Base-by-base conservation (phyloP, 805 yeast species). In the Kurtzmaniella fragi region DNA sequence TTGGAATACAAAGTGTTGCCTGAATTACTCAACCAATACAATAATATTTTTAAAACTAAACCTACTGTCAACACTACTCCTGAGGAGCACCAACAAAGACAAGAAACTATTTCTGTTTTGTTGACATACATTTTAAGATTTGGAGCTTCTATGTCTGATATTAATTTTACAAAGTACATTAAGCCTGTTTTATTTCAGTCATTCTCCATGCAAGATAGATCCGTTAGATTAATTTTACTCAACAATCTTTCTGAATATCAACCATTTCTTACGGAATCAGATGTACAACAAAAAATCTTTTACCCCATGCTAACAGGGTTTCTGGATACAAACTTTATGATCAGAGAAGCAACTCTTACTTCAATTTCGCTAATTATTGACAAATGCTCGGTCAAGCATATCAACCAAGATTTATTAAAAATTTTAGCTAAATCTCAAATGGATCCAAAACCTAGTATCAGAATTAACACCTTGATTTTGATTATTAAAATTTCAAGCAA, bases 331-430 rank as follows among this genome's bases (percentile, higher is more conserved):
- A 90, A 87, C 54, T 75, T 80, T 3, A 72, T 82, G n/a, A 78
- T 91, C 31, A 69, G 97, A 45, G 84, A 84, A 47, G 86, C 82
- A 38, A 85, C 97, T 0, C 66, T 91, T 29, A 82, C 81, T 35
- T 76, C 88, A 2, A 63, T 77, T 14, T 75, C 80, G 2, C 64
- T 78, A 3, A 62, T 90, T 20, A 77, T 81, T 1, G 77, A 79
- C 15, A 78, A 78, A 49, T 71, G 91, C 2, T 74, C 85, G 0
- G 86, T 80, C 29, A 74, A 95, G 40, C 95, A 85, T 56, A 67
- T 90, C 35, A 91, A 91, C 57, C 89, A 89, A 52, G 98, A 93
- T 35, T 63, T 91, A 16, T 64, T 91, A 39, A 74, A 95, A 47
- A 73, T 78, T 39, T 65, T 91, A 39, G 98, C 98, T 0, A 85